Evolutionary conservation across 108 stramenopile species (phyloP), one percentile per base, ranked within the genome.

Genomic region (Pseudonitzschia delicatissima): DNA sequence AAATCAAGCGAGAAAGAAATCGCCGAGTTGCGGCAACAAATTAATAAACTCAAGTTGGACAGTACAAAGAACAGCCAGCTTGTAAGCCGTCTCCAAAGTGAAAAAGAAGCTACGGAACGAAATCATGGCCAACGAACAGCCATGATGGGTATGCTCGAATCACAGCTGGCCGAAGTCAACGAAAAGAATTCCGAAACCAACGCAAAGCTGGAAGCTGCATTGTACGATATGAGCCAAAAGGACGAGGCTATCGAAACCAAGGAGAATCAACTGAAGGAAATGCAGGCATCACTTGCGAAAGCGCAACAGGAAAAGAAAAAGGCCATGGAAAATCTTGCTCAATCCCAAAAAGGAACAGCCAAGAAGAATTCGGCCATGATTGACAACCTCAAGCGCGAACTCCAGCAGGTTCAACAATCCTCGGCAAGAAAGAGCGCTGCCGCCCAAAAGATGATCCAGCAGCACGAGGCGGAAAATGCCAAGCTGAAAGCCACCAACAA

Each of bases 51-150:
- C 39, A 95, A 86, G 64, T 67, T 92, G 17, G 89, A 92, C 37
- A 65, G 82, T 48, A 89, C 91, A 18, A 83, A 90, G 62, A 90
- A 69, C 26, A 79, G 68, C 18, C 79, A 87, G 58, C 76, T 91
- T 13, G 76, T 89, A 20, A 76, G 69, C 27, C 79, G 85, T 17
- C 76, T 95, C 17, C 87, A 95, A 48, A 77, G 82, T 55, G 94
- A 95, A 48, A 82, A 85, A 48, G 91, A 95, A 57, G 77, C 79
- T 9, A 88, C 72, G 48, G 82, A 92, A 64, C 66, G 73, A 5
- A 91, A 88, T 58, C 90, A 92, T 51, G 94, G 94, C 4, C 89
- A 95, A 73, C 66, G 89, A 66, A 92, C 91, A 15, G 94, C 94
- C 0, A 71, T 92, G 18, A 85, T 95, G 66, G 91, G 91, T 17